Percentiles rank a stretch among this genome's conserved stretches.
phyloP scores from a whole-genome alignment of 2,329 filamentous ascomycete species.

The Fusarium goolgardi region DNA sequence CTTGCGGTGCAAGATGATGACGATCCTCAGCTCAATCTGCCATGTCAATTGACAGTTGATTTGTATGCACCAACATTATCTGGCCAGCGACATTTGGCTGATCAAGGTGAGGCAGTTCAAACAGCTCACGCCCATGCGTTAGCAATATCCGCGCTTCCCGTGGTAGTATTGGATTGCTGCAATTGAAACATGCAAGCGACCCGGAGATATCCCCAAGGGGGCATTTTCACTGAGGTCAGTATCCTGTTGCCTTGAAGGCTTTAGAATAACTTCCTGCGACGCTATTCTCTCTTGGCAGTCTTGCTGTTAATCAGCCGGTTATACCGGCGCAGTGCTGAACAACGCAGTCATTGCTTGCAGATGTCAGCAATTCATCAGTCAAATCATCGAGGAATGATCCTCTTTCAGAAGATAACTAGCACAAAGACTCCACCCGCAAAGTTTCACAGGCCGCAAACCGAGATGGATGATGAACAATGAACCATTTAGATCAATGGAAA shows the following conservation, averaged over 20 bases:
- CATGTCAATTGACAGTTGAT: slow-evolving; percentile 16
- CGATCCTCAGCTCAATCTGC: slow-evolving; percentile 23
- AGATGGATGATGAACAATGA: slow-evolving; percentile 30
- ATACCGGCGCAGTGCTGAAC: neutral
- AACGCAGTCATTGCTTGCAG: slow-evolving; percentile 1
- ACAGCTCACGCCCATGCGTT: slow-evolving; percentile 24
- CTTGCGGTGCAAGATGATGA: slow-evolving; percentile 11
- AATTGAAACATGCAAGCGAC: slow-evolving; percentile 29
- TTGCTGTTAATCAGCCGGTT: slow-evolving; percentile 2
- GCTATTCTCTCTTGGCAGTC: neutral
- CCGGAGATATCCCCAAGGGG: slow-evolving; percentile 18
- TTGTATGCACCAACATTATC: slow-evolving; percentile 4
- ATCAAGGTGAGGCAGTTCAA: neutral
- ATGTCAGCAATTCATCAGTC: neutral
- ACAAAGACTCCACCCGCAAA: slow-evolving; percentile 33
- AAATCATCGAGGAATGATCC: slow-evolving; percentile 16
- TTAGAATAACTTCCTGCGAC: slow-evolving; percentile 9
- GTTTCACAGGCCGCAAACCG: slow-evolving; percentile 38
- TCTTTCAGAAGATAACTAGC: slow-evolving; percentile 4
- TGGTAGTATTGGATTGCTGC: slow-evolving; percentile 9
- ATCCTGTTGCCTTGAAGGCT: neutral
- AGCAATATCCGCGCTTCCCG: slow-evolving; percentile 8
- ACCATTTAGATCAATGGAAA: slow-evolving; percentile 16
- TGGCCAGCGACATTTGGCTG: neutral
- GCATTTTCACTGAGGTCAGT: slow-evolving; percentile 19